A percentile compares a stretch with the other conserved stretches of the same genome.
Evolutionary conservation across 768 basidiomycete species (phyloP).

Genomic region (Guyanaporus albipodus): DNA sequence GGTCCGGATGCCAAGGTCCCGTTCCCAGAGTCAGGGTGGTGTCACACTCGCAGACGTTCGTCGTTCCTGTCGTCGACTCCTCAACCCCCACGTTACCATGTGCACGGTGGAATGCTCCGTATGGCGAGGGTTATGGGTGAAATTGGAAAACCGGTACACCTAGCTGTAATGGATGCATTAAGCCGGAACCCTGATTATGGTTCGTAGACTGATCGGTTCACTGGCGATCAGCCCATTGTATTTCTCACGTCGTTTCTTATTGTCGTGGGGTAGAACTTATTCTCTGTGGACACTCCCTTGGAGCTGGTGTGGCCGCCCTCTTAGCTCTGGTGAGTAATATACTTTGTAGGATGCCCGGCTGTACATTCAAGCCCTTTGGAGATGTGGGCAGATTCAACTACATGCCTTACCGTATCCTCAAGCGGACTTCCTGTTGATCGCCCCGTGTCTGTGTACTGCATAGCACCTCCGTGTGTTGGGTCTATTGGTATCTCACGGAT

Average conservation of each 20-base stretch:
- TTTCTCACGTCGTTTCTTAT: constrained; percentile 3
- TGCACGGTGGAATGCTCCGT: constrained; percentile 77
- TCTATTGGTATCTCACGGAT: neutral
- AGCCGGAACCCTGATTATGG: constrained; percentile 68
- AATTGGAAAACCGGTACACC: constrained; percentile 70
- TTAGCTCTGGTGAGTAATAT: constrained; percentile 57
- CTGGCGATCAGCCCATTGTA: neutral
- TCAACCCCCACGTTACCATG: constrained; percentile 45
- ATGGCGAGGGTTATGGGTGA: constrained; percentile 80
- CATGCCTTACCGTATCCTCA: constrained; percentile 61
- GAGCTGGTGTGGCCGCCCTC: constrained; percentile 75
- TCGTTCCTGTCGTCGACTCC: constrained; percentile 20
- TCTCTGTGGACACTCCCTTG: constrained; percentile 79
- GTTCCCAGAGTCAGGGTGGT: constrained; percentile 33
- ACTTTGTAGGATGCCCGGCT: neutral
- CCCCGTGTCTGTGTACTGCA: constrained; percentile 69
- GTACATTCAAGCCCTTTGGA: constrained; percentile 24
- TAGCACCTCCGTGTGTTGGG: constrained; percentile 68
- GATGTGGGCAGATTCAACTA: constrained; percentile 86
- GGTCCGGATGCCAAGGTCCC: constrained; percentile 32
- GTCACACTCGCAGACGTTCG: constrained; percentile 21
- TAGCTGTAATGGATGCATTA: constrained; percentile 69
- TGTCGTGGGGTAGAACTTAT: constrained; percentile 50
- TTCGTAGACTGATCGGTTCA: constrained; percentile 33
- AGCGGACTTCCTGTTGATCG: constrained; percentile 69